These are phyloP conservation scores for Galerina marginata DNA, from an alignment of 768 basidiomycete genomes.

Conservation along the genomic window DNA sequence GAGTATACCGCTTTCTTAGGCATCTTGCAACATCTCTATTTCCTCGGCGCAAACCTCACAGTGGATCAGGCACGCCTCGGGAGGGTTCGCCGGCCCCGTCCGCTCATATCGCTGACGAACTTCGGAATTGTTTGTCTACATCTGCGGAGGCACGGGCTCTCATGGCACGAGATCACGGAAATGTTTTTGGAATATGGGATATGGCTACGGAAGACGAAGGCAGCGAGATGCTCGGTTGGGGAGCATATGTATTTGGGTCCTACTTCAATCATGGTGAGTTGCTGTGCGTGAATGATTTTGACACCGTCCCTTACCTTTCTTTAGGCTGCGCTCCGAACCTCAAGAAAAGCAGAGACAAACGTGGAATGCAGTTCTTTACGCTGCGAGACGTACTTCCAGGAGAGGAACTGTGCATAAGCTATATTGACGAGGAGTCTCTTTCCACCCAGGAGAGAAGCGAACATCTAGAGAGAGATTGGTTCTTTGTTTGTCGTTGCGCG, in stretches of 20 bases:
- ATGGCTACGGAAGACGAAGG: constrained; percentile 49
- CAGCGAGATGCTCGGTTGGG: constrained; percentile 71
- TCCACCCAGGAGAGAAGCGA: constrained; percentile 40
- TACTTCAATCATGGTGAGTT: constrained; percentile 72
- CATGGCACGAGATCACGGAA: constrained; percentile 65
- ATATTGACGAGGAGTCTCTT: constrained; percentile 35
- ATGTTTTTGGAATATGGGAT: constrained; percentile 75
- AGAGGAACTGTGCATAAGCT: constrained; percentile 66
- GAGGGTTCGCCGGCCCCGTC: background rate
- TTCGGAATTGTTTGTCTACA: constrained; percentile 40
- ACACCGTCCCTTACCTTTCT: background rate
- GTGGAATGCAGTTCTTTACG: constrained; percentile 53
- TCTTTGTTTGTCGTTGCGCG: constrained; percentile 56
- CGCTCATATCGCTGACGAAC: constrained; percentile 12
- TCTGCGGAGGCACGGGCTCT: constrained; percentile 55
- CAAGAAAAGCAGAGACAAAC: constrained; percentile 44
- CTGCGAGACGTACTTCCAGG: constrained; percentile 46
- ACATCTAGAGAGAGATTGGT: constrained; percentile 57
- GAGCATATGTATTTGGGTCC: constrained; percentile 61
- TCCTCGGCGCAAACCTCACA: background rate
- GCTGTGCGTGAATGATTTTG: background rate
- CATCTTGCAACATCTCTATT: constrained; percentile 26
- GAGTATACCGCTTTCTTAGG: constrained; percentile 59
- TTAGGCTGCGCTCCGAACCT: constrained; percentile 61
- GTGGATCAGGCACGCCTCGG: background rate